Conservation (phyloP, 805 yeast species). For the Spathaspora girioi region DNA sequence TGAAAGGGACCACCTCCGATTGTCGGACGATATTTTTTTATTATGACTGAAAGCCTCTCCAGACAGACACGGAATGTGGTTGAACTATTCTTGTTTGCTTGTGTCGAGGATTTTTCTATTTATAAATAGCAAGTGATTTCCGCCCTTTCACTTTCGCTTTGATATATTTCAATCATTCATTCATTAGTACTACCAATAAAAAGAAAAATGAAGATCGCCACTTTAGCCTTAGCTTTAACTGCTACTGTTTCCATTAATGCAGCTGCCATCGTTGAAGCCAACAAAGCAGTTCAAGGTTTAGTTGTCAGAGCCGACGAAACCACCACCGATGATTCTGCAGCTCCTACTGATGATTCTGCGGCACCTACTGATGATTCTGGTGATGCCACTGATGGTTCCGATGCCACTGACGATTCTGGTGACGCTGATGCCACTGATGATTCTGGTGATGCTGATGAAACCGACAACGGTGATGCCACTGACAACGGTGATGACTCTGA, state of each 20-base stretch:
- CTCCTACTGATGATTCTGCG: constrained; percentile 4
- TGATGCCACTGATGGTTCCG: constrained; percentile 3
- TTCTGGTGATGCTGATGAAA: constrained; percentile 1
- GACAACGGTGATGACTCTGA: constrained; percentile 4
- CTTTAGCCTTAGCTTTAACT: constrained; percentile 11
- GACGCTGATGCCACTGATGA: constrained; percentile 5
- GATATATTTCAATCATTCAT: constrained; percentile 3
- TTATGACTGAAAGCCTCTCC: background rate
- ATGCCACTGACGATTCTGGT: constrained; percentile 4
- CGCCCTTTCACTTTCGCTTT: constrained; percentile 7
- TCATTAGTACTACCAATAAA: constrained; percentile 8
- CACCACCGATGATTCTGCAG: constrained; percentile 3
- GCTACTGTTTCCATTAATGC: constrained; percentile 10
- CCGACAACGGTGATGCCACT: constrained; percentile 1
- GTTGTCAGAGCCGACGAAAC: constrained; percentile 7
- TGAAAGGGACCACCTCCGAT: background rate
- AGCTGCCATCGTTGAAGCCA: constrained; percentile 1
- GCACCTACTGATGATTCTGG: constrained; percentile 5
- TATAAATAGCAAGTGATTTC: background rate
- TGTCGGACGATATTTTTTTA: background rate
- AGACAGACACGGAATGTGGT: background rate
- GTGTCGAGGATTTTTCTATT: background rate
- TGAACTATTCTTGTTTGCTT: background rate
- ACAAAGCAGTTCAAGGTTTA: background rate
- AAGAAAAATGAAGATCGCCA: constrained; percentile 10